phyloP scores from a whole-genome alignment of 2,329 filamentous ascomycete genomes.

The Cephalotrichum gorgonifer region DNA sequence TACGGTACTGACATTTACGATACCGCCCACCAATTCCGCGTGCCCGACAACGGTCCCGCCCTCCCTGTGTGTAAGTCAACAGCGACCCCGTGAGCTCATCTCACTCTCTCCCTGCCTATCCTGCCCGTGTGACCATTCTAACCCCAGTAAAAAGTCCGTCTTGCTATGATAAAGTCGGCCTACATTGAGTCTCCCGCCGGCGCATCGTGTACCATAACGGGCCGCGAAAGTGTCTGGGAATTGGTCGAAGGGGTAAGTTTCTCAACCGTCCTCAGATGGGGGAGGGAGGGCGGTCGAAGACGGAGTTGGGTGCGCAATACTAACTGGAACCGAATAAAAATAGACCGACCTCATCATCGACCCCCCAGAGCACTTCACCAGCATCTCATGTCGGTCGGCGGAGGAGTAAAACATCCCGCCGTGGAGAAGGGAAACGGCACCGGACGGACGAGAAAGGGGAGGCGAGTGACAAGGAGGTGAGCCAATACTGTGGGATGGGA shows the following conservation, averaged over 20 bases:
- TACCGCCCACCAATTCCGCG: not conserved
- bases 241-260: not conserved
- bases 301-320: not conserved
- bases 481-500: too few species aligned
- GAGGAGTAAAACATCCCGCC: not conserved
- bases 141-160: not conserved
- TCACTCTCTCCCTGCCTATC: not conserved
- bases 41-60: not conserved
- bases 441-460: too few species aligned
- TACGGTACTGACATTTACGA: not conserved
- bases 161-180: not conserved
- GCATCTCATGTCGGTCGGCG: not conserved
- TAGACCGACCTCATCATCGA: not conserved
- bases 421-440: not conserved
- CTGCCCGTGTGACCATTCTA: not conserved
- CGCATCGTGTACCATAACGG: not conserved
- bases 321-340: not conserved
- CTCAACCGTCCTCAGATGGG: too few species aligned
- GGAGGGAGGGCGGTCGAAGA: too few species aligned
- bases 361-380: not conserved
- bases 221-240: not conserved
- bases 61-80: not conserved
- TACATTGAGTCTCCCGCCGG: not conserved
- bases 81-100: too few species aligned
- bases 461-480: too few species aligned